A percentile compares a stretch with the other conserved stretches of the same genome.
phyloP scores from a whole-genome alignment of 176 grass and related monocot species.

The Cenchrus americanus region DNA sequence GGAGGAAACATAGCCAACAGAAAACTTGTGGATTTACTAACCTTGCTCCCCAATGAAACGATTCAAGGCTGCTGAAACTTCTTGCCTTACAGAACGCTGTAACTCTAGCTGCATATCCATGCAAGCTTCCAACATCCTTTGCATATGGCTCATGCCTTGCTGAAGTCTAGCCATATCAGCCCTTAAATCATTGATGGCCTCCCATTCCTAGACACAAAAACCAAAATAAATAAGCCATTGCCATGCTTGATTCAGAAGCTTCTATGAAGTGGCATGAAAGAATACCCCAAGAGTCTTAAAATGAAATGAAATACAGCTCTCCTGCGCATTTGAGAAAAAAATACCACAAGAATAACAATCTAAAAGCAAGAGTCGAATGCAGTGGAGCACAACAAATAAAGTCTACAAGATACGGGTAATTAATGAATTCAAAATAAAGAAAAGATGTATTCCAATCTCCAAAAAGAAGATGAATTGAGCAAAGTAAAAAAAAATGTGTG shows the following conservation, averaged over 20 bases:
- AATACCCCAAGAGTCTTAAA: not conserved
- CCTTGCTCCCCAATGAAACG: conserved; percentile 76
- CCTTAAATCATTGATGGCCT: conserved; percentile 93
- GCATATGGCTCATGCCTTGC: conserved; percentile 95
- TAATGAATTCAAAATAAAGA: not conserved
- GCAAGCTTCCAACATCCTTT: conserved; percentile 94
- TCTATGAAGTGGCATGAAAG: not conserved
- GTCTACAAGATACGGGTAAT: not conserved
- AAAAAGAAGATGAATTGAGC: conserved; percentile 12
- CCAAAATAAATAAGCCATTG: conserved; percentile 13
- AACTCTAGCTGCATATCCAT: conserved; percentile 99
- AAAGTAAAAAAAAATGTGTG: not conserved
- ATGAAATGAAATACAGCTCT: too few species aligned
- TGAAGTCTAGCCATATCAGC: conserved; percentile 92
- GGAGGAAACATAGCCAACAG: conserved; percentile 24
- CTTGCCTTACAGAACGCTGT: conserved; percentile 94
- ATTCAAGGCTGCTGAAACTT: conserved; percentile 97
- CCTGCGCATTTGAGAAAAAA: not conserved
- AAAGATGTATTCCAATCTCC: not conserved
- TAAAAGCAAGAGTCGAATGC: conserved; percentile 1
- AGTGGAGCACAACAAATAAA: not conserved
- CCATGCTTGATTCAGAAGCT: not conserved
- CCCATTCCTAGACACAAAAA: conserved; percentile 89
- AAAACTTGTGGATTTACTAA: conserved; percentile 42
- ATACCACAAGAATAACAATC: not conserved